A percentile compares a stretch with the other conserved stretches of the same genome.
Conservation (phyloP, 345 rosid genomes). For the Eutrema japonicum region DNA sequence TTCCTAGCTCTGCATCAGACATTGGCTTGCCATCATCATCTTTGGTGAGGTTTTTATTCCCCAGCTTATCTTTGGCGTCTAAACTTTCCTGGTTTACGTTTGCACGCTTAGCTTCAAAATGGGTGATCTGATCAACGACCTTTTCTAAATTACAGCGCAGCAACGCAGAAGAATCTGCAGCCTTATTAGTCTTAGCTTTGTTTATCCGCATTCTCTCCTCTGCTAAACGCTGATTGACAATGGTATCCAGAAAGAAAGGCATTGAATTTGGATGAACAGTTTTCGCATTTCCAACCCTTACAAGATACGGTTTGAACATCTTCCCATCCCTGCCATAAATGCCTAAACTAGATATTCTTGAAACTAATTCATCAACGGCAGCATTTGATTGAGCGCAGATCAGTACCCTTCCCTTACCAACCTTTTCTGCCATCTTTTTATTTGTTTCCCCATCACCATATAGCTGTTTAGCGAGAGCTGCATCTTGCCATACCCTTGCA, state of each 20-base stretch:
- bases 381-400: slow-evolving; percentile 99
- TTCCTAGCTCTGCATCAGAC: slow-evolving; percentile 69
- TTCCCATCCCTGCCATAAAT: slow-evolving; percentile 86
- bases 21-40: slow-evolving; percentile 58
- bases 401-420: slow-evolving; percentile 74
- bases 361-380: slow-evolving; percentile 96
- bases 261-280: slow-evolving; percentile 84
- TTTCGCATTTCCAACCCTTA: slow-evolving; percentile 94
- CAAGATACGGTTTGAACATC: slow-evolving; percentile 91
- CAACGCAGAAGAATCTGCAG: slow-evolving; percentile 53
- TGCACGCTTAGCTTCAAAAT: slow-evolving; percentile 89
- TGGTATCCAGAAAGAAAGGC: slow-evolving; percentile 87
- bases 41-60: slow-evolving; percentile 49
- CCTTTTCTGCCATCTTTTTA: slow-evolving; percentile 53
- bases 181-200: slow-evolving; percentile 51
- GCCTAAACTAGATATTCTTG: slow-evolving; percentile 78
- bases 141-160: slow-evolving; percentile 82
- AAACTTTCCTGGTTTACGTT: slow-evolving; percentile 64
- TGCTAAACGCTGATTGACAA: slow-evolving; percentile 82
- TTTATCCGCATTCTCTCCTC: slow-evolving; percentile 64
- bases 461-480: slow-evolving; percentile 87
- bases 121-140: slow-evolving; percentile 74
- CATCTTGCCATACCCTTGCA: slow-evolving; percentile 96
- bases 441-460: slow-evolving; percentile 57
- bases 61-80: slow-evolving; percentile 50